Percentiles rank a stretch among this genome's conserved stretches.
phyloP scores from a whole-genome alignment of 2,329 filamentous ascomycete genomes.

The Hirsutella rhossiliensis region DNA sequence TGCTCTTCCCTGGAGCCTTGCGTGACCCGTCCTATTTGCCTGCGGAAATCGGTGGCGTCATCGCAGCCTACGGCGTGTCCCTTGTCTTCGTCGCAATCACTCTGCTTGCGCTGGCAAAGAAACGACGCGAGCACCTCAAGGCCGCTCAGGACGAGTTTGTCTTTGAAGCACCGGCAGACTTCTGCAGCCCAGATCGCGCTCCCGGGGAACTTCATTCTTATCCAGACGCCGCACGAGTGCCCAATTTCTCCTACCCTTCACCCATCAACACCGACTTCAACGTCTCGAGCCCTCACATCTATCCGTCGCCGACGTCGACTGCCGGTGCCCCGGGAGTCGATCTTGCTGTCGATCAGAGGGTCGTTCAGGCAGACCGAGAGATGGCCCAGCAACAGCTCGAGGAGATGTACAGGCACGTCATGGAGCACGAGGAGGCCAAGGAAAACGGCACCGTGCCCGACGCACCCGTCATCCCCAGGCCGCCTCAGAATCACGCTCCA shows the following conservation, averaged over 20 bases:
- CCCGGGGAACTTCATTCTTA: not conserved
- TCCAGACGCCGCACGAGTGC: constrained; percentile 16
- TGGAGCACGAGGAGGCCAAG: constrained; percentile 79
- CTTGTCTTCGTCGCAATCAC: constrained; percentile 60
- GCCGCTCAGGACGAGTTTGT: constrained; percentile 41
- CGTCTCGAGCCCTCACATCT: constrained; percentile 26
- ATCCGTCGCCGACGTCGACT: constrained; percentile 34
- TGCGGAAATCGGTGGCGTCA: constrained; percentile 70
- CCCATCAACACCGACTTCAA: constrained; percentile 23
- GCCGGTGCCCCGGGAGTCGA: constrained; percentile 46
- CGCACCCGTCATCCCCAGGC: constrained; percentile 20
- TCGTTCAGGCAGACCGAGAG: constrained; percentile 62
- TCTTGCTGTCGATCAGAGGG: constrained; percentile 61
- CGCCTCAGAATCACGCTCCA: constrained; percentile 12
- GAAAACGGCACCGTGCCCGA: constrained; percentile 39
- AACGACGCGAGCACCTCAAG: constrained; percentile 37
- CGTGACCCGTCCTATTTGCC: constrained; percentile 57
- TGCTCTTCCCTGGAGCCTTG: constrained; percentile 44
- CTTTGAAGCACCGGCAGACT: constrained; percentile 18
- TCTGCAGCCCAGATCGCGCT: constrained; percentile 10
- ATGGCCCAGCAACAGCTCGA: constrained; percentile 77
- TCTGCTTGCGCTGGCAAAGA: constrained; percentile 48
- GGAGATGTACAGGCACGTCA: constrained; percentile 80
- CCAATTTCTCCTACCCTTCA: constrained; percentile 40
- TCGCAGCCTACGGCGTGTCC: constrained; percentile 70